Evolutionary conservation across 2,329 filamentous ascomycete genomes (phyloP).

Genomic region (Paraconiothyrium sp.): DNA sequence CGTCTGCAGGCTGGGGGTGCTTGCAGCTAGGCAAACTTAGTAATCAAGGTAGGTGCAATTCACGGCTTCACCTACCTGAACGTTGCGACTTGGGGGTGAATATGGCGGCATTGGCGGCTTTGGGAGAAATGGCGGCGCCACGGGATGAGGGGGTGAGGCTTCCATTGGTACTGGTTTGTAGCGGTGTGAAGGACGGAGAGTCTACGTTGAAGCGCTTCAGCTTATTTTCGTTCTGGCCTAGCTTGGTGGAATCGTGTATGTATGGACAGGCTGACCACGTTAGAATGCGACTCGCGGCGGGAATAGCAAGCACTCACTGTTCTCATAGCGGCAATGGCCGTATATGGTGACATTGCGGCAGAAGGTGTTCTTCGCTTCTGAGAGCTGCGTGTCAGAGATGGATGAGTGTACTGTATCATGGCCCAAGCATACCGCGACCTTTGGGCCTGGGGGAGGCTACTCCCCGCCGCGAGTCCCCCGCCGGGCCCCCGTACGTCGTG

Average conservation of each 20-base stretch:
- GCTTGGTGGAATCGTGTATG: constrained; percentile 81
- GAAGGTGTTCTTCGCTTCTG: constrained; percentile 82
- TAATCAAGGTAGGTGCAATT: constrained; percentile 17
- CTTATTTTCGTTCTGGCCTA: constrained; percentile 60
- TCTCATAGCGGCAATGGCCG: constrained; percentile 90
- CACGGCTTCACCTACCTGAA: constrained; percentile 47
- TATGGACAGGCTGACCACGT: constrained; percentile 71
- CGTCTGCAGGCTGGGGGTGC: constrained; percentile 55
- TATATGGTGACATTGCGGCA: constrained; percentile 95
- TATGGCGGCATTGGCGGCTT: constrained; percentile 86
- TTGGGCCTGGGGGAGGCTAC: constrained; percentile 55
- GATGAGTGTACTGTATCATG: constrained; percentile 9
- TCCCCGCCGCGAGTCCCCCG: constrained; percentile 53
- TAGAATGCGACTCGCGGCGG: constrained; percentile 24
- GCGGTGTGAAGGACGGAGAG: constrained; percentile 91
- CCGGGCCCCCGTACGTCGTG: constrained; percentile 46
- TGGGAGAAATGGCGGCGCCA: constrained; percentile 83
- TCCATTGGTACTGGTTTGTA: constrained; percentile 60
- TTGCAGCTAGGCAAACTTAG: constrained; percentile 46
- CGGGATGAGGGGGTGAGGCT: constrained; percentile 62
- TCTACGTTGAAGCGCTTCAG: constrained; percentile 93
- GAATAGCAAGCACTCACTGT: constrained; percentile 61
- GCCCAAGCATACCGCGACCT: constrained; percentile 49
- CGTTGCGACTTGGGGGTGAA: constrained; percentile 75
- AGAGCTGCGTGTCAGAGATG: constrained; percentile 32